These are phyloP conservation scores for Puccinia triticina DNA, from an alignment of 1,284 basidiomycete genomes.

Conservation along the genomic window DNA sequence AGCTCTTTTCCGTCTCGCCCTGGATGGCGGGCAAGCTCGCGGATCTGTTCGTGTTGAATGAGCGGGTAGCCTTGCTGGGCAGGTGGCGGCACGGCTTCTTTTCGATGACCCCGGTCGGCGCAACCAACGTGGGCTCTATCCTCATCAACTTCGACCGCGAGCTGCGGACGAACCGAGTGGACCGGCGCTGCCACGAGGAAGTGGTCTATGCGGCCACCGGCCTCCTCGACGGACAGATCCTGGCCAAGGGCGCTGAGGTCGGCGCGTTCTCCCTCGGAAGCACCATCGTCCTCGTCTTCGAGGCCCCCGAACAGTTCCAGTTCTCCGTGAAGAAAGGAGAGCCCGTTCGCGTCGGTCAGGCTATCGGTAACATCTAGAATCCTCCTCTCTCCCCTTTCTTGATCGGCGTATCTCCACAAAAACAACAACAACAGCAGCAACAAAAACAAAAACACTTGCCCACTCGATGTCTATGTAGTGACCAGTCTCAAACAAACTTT, in stretches of 20 bases:
- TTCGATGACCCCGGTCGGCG: conserved; percentile 94
- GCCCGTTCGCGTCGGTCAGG: conserved; percentile 84
- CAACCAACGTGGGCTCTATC: conserved; percentile 97
- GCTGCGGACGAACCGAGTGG: conserved; percentile 59
- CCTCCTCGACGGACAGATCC: conserved; percentile 83
- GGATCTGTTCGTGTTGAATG: conserved; percentile 95
- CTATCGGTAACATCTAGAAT: conserved; percentile 60
- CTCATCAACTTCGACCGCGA: conserved; percentile 93
- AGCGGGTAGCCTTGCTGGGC: conserved; percentile 94
- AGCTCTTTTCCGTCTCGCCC: conserved; percentile 94
- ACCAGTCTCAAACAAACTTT: too few species aligned
- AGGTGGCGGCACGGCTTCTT: conserved; percentile 96
- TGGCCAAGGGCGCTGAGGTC: conserved; percentile 88
- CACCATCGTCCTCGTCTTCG: conserved; percentile 95
- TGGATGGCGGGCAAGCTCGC: conserved; percentile 89
- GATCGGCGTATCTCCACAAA: too few species aligned
- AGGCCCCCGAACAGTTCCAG: conserved; percentile 82
- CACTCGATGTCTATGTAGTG: too few species aligned
- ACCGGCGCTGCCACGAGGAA: conserved; percentile 63
- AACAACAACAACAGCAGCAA: too few species aligned
- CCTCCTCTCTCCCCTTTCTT: not conserved
- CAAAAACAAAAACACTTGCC: too few species aligned
- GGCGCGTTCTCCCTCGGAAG: conserved; percentile 94
- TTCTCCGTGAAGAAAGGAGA: conserved; percentile 80
- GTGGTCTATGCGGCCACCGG: conserved; percentile 78